A percentile compares a stretch with the other conserved stretches of the same genome.
Conservation (phyloP, 805 yeast species). For the Phaffomyces opuntiae region DNA sequence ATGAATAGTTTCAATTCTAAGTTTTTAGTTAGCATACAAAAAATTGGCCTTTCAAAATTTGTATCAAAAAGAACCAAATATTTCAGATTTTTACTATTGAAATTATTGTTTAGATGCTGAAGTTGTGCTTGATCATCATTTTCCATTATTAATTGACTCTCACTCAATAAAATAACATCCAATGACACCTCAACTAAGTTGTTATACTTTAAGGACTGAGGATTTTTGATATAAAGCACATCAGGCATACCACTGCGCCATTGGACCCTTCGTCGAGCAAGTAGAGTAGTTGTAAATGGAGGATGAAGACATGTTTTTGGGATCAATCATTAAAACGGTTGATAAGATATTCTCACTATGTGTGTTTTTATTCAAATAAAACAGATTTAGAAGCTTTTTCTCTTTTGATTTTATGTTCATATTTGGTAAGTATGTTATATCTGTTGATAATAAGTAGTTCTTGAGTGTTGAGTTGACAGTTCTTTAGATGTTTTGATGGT, state of each 20-base stretch:
- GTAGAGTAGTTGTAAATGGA: slow-evolving; percentile 10
- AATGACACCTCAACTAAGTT: slow-evolving; percentile 24
- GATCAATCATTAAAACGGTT: slow-evolving; percentile 11
- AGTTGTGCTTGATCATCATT: slow-evolving; percentile 14
- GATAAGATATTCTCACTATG: slow-evolving; percentile 5
- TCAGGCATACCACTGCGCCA: slow-evolving; percentile 26
- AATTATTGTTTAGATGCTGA: slow-evolving; percentile 17
- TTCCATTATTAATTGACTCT: slow-evolving; percentile 22
- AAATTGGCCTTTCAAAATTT: slow-evolving; percentile 19
- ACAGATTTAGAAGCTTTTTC: slow-evolving; percentile 10
- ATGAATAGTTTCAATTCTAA: slow-evolving; percentile 15
- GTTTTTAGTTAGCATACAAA: slow-evolving; percentile 12
- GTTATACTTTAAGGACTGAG: slow-evolving; percentile 19
- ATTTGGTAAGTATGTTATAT: not conserved
- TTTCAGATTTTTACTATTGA: slow-evolving; percentile 11
- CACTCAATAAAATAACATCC: slow-evolving; percentile 25
- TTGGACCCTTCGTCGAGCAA: slow-evolving; percentile 15
- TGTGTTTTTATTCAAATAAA: slow-evolving; percentile 9
- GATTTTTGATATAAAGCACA: slow-evolving; percentile 23
- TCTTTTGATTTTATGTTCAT: slow-evolving; percentile 9
- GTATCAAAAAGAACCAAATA: slow-evolving; percentile 16
- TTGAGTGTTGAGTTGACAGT: too few relatives aligned
- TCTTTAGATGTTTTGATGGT: too few relatives aligned
- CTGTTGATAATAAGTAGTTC: too few relatives aligned
- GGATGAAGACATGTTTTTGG: slow-evolving; percentile 6